Evolutionary conservation across 2,329 filamentous ascomycete species (phyloP), one percentile per base, ranked within the genome.

Genomic region (Exserohilum turcica): DNA sequence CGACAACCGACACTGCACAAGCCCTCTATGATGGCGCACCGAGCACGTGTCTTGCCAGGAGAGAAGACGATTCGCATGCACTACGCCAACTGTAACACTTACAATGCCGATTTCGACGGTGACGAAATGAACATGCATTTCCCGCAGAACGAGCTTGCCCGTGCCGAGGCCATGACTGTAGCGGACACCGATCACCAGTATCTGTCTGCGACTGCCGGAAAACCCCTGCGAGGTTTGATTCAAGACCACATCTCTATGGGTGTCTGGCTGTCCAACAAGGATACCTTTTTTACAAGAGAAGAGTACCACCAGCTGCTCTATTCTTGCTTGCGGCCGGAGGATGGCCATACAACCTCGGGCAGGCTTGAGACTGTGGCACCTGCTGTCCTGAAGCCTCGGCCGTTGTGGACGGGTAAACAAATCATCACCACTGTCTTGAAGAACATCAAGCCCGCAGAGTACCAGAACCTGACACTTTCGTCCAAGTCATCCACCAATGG

Each of bases 71-170:
- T 99, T 72, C 92, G 94, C 62, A 97, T 99, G 93, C 94, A 99
- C 79, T 99, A 99, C 77, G 93, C 94, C 67, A 99, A 99, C 74
- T 97, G 94, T 75, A 99, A 99, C 71, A 97, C 94, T 0, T 99
- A 99, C 81, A 99, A 99, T 67, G 94, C 94, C 28, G 94, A 99
- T 82, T 99, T 99, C 71, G 95, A 99, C 70, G 94, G 94, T 74
- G 94, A 99, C 72, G 94, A 99, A 76, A 99, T 99, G 94, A 99
- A 99, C 75, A 95, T 99, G 92, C 94, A 99, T 77, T 97, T 99
- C 70, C 94, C 94, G 1, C 94, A 99, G 67, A 97, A 96, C 64
- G 95, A 97, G 72, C 82, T 97, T 60, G 94, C 94, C 13, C 84
- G 94, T 64, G 90, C 93, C 2, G 94, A 99, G 77, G 94, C 94